phyloP scores from a whole-genome alignment of 2,329 filamentous ascomycete genomes.

The Aspergillus pseudoglaucus region DNA sequence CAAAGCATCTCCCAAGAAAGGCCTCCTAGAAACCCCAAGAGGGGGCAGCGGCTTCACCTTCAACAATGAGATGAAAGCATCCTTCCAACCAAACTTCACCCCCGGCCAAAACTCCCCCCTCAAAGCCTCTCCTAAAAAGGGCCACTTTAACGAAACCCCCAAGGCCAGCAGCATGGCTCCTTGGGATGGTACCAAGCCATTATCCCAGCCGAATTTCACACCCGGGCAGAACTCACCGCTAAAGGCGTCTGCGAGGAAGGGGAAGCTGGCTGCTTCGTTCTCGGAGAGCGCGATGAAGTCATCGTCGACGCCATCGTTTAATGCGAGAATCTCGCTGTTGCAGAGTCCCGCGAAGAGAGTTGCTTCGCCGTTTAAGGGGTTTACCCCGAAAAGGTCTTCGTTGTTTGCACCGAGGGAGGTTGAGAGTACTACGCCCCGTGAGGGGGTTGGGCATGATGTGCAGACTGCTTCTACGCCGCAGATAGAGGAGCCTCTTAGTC shows the following conservation, averaged over 20 bases:
- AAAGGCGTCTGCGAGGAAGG: slow-evolving; percentile 34
- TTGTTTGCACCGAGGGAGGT: neutral
- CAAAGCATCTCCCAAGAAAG: slow-evolving; percentile 40
- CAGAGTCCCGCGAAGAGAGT: slow-evolving; percentile 41
- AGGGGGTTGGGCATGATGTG: neutral
- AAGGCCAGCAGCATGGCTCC: neutral
- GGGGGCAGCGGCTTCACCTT: slow-evolving; percentile 8
- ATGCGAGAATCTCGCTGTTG: slow-evolving; percentile 30
- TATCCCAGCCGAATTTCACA: slow-evolving; percentile 17
- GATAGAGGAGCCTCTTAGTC: neutral
- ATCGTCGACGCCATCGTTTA: slow-evolving; percentile 27
- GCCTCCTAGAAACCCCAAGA: slow-evolving; percentile 12
- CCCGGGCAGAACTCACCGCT: slow-evolving; percentile 33
- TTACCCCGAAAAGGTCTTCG: slow-evolving; percentile 12
- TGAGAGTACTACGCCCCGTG: neutral
- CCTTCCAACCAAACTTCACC: slow-evolving; percentile 15
- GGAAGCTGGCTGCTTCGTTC: slow-evolving; percentile 30
- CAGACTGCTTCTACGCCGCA: neutral
- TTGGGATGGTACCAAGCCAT: slow-evolving; percentile 7
- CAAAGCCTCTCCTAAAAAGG: slow-evolving; percentile 17
- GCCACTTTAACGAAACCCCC: slow-evolving; percentile 19
- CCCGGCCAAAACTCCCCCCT: slow-evolving; percentile 13
- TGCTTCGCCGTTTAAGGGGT: slow-evolving; percentile 33
- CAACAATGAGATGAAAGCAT: neutral
- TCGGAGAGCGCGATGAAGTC: slow-evolving; percentile 27